These are phyloP conservation scores for Ceriops decandra DNA, from an alignment of 345 rosid species.

Conservation along the genomic window DNA sequence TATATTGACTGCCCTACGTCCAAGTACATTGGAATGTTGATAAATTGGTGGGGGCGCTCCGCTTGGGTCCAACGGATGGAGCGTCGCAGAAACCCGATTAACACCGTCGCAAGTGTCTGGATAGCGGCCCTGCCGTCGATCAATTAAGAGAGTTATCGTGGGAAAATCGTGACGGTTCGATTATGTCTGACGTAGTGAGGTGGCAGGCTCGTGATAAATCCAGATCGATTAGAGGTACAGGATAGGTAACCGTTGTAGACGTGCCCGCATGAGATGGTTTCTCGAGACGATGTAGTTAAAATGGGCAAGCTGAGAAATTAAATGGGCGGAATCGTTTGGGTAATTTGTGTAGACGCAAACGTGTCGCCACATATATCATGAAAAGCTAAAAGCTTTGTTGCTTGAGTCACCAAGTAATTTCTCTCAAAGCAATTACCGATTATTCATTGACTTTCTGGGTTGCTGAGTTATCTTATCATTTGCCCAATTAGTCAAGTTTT, in stretches of 20 bases:
- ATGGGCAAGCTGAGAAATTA: neutral
- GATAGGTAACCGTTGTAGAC: too few relatives aligned
- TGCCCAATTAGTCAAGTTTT: too few relatives aligned
- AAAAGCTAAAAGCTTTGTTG: neutral
- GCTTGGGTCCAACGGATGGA: slow-evolving; percentile 18
- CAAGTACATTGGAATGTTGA: neutral
- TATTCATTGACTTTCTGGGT: too few relatives aligned
- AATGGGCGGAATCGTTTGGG: too few relatives aligned
- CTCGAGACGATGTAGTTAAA: too few relatives aligned
- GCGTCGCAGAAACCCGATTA: neutral
- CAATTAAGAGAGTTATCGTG: too few relatives aligned
- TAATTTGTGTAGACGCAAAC: slow-evolving; percentile 29
- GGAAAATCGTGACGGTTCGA: too few relatives aligned
- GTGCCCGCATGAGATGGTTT: too few relatives aligned
- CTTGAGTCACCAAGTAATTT: too few relatives aligned
- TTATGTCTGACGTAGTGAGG: neutral
- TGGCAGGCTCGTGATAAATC: neutral
- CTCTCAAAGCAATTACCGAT: too few relatives aligned
- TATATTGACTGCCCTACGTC: too few relatives aligned
- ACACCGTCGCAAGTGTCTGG: slow-evolving; percentile 34
- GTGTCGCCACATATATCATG: slow-evolving; percentile 20
- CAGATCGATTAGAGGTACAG: neutral
- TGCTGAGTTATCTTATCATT: too few relatives aligned
- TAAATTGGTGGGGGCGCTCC: neutral
- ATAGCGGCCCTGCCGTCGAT: slow-evolving; percentile 5